Percentiles rank a stretch among this genome's conserved stretches.
Evolutionary conservation across 1,284 basidiomycete species (phyloP).

Genomic region (Cutaneotrichosporon daszewskae): DNA sequence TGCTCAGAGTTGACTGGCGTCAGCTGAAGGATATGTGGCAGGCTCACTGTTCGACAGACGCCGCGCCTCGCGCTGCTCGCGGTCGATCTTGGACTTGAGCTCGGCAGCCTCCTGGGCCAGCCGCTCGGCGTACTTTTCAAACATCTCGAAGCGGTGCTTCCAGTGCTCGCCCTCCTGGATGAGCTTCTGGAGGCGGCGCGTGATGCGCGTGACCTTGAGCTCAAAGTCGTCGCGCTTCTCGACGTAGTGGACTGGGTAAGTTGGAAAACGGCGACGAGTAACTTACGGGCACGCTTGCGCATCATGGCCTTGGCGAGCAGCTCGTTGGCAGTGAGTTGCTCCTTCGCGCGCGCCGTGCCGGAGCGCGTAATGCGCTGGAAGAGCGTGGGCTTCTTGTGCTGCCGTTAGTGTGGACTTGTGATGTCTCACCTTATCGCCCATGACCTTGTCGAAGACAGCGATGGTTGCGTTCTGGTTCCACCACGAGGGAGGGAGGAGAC

Average conservation of each 20-base stretch:
- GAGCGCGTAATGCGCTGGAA: slow-evolving; percentile 71
- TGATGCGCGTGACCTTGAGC: slow-evolving; percentile 57
- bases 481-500: slow-evolving; percentile 81
- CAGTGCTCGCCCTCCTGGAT: slow-evolving; percentile 50
- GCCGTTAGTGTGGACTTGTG: slow-evolving; percentile 14
- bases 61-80: slow-evolving; percentile 46
- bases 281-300: slow-evolving; percentile 50
- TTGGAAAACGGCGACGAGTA: not conserved
- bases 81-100: slow-evolving; percentile 47
- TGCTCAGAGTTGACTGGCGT: slow-evolving; percentile 29
- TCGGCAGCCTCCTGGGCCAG: slow-evolving; percentile 48
- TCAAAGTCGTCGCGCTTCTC: slow-evolving; percentile 87
- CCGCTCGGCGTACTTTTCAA: slow-evolving; percentile 49
- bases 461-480: slow-evolving; percentile 86
- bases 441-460: slow-evolving; percentile 77
- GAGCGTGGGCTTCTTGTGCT: slow-evolving; percentile 83
- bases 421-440: slow-evolving; percentile 69
- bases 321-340: slow-evolving; percentile 68
- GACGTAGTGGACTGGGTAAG: slow-evolving; percentile 61
- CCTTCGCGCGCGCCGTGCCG: slow-evolving; percentile 63
- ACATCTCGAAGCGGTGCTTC: slow-evolving; percentile 49
- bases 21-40: not conserved
- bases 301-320: slow-evolving; percentile 77
- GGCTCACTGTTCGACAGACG: slow-evolving; percentile 38
- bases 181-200: slow-evolving; percentile 47